A percentile compares a stretch with the other conserved stretches of the same genome.
Conservation (phyloP, 1,139 yeast genomes). For the Sugiyamaella castrensis region DNA sequence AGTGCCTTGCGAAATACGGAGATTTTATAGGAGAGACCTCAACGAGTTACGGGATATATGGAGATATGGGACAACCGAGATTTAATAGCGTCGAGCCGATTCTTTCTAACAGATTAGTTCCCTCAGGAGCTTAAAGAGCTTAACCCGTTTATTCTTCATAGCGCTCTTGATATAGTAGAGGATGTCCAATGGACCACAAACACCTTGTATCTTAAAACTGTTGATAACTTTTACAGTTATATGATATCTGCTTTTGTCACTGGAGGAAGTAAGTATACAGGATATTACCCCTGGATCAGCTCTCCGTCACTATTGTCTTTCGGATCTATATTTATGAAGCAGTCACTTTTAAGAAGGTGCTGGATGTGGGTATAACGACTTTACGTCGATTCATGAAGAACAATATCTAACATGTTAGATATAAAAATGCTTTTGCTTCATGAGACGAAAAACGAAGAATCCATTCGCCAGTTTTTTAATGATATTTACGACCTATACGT, state of each 20-base stretch:
- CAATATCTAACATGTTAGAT: constrained; percentile 32
- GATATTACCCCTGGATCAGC: background rate
- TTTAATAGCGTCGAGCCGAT: background rate
- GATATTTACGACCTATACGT: constrained; percentile 87
- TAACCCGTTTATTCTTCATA: constrained; percentile 82
- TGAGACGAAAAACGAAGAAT: constrained; percentile 63
- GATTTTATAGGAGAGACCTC: no score
- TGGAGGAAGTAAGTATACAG: constrained; percentile 54
- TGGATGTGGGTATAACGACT: no score
- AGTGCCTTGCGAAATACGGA: no score
- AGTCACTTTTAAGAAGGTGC: no score
- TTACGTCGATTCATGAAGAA: background rate
- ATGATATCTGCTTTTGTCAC: constrained; percentile 79
- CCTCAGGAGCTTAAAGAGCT: constrained; percentile 71
- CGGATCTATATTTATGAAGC: no score
- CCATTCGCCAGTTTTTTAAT: constrained; percentile 75
- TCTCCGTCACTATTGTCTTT: no score
- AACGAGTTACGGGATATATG: no score
- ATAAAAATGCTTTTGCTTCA: constrained; percentile 77
- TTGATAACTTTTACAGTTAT: constrained; percentile 84
- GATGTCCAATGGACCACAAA: constrained; percentile 79
- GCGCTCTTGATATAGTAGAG: constrained; percentile 85
- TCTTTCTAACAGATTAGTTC: constrained; percentile 40
- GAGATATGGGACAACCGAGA: no score
- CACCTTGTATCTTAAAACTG: constrained; percentile 64